Conservation (phyloP, 345 rosid genomes). For the Punica granatum region DNA sequence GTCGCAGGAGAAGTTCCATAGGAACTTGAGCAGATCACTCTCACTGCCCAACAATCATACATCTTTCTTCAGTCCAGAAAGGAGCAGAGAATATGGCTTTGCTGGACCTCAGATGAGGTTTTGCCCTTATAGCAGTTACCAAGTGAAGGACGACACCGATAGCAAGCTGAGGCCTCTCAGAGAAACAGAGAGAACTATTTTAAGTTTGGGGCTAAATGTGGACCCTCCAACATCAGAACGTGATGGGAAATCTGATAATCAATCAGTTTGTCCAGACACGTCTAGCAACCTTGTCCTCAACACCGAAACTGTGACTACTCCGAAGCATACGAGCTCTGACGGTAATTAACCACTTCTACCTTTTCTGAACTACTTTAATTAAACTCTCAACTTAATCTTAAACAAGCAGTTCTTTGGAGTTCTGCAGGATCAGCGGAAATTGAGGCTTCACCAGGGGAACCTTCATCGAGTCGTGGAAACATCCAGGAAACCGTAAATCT, state of each 20-base stretch:
- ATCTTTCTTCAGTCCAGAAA: slow-evolving; percentile 18
- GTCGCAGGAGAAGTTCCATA: slow-evolving; percentile 26
- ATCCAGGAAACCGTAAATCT: background rate
- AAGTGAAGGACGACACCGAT: slow-evolving; percentile 17
- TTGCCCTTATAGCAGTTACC: slow-evolving; percentile 23
- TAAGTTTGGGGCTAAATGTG: slow-evolving; percentile 10
- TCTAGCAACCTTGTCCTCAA: background rate
- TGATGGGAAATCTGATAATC: background rate
- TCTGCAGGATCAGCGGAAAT: background rate
- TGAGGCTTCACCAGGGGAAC: background rate
- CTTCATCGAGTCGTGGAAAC: background rate
- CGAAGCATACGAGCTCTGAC: slow-evolving; percentile 9
- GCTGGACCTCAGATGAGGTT: slow-evolving; percentile 28
- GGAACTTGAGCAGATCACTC: slow-evolving; percentile 10
- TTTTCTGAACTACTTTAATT: background rate
- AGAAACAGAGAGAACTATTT: slow-evolving; percentile 20
- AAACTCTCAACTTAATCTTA: background rate
- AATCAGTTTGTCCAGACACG: background rate
- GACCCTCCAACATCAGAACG: slow-evolving; percentile 4
- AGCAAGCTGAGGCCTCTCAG: slow-evolving; percentile 25
- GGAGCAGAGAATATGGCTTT: slow-evolving; percentile 13
- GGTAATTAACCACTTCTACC: slow-evolving; percentile 15
- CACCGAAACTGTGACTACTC: slow-evolving; percentile 6
- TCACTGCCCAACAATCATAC: slow-evolving; percentile 37
- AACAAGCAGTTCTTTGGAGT: background rate